phyloP scores from a whole-genome alignment of 768 basidiomycete genomes.

The Auriscalpium vulgare region DNA sequence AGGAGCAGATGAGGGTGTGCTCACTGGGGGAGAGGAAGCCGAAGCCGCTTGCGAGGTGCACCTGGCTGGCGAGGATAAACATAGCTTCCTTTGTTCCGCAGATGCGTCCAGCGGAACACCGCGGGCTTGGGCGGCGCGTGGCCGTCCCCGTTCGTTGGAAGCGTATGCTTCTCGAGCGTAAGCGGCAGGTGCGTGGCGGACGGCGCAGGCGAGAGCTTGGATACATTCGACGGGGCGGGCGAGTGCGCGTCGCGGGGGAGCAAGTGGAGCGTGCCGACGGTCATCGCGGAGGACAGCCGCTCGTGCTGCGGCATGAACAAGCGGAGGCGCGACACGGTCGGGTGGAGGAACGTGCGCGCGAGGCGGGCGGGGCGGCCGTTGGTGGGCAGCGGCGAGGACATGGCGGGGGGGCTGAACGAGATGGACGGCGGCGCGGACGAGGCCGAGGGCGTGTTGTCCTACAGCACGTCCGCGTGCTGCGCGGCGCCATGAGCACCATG shows the following conservation, averaged over 20 bases:
- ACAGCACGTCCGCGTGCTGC: conserved; percentile 28
- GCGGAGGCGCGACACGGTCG: conserved; percentile 72
- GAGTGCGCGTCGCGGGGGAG: conserved; percentile 37
- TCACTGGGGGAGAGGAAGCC: conserved; percentile 66
- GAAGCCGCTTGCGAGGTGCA: conserved; percentile 63
- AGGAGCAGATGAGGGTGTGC: neutral
- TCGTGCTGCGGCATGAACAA: conserved; percentile 49
- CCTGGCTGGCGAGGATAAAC: conserved; percentile 45
- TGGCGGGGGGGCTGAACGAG: conserved; percentile 29
- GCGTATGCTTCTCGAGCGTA: conserved; percentile 13
- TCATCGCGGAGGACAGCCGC: conserved; percentile 34
- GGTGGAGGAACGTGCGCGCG: conserved; percentile 47
- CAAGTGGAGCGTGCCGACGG: conserved; percentile 35
- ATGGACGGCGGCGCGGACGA: conserved; percentile 27
- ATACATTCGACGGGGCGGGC: conserved; percentile 57
- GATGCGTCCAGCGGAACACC: conserved; percentile 69
- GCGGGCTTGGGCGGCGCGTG: conserved; percentile 32
- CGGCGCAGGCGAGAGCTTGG: conserved; percentile 61
- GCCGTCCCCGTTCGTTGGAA: conserved; percentile 15
- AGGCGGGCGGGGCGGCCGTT: conserved; percentile 16
- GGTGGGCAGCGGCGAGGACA: conserved; percentile 26
- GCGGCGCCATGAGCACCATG: conserved; percentile 18
- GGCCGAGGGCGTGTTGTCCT: conserved; percentile 21
- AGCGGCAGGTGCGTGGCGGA: conserved; percentile 45
- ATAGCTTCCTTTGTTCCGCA: conserved; percentile 50